These are phyloP conservation scores for Chrysoporthe austroafricana DNA, from an alignment of 2,329 filamentous ascomycete species.

Conservation along the genomic window DNA sequence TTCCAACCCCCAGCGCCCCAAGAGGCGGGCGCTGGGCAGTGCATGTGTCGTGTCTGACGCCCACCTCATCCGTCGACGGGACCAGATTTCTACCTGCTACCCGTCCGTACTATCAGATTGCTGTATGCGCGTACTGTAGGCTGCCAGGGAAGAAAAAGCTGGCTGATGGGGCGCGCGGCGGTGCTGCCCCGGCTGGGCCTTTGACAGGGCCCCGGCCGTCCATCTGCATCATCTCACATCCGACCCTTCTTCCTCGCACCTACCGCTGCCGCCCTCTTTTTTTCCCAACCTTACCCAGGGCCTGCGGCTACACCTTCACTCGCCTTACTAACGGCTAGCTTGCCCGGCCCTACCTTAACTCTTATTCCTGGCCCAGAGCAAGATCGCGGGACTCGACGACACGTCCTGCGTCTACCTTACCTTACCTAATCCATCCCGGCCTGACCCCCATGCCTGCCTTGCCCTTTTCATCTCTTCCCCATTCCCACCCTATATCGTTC, in stretches of 20 bases:
- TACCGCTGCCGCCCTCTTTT: constrained; percentile 1
- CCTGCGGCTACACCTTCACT: constrained; percentile 5
- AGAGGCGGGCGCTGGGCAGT: too few relatives aligned
- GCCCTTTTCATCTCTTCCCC: constrained; percentile 26
- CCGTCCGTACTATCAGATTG: neutral
- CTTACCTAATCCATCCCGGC: constrained; percentile 26
- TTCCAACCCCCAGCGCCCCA: neutral
- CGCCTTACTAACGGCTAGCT: neutral
- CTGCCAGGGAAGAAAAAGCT: neutral
- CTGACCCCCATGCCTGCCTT: constrained; percentile 20
- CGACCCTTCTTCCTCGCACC: constrained; percentile 8
- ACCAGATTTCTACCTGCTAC: neutral
- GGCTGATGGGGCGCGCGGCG: neutral
- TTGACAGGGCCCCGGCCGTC: constrained; percentile 1
- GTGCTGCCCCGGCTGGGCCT: constrained; percentile 3
- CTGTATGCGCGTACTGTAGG: neutral
- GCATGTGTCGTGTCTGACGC: neutral
- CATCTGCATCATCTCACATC: constrained; percentile 8
- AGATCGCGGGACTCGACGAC: neutral
- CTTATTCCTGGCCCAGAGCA: neutral
- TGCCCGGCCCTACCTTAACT: neutral
- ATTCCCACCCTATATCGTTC: constrained; percentile 25
- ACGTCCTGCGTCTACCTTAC: constrained; percentile 12
- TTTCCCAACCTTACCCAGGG: neutral
- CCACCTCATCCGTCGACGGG: too few relatives aligned